A percentile compares a stretch with the other conserved stretches of the same genome.
These are phyloP conservation scores for Hemileia vastatrix DNA, from an alignment of 1,284 basidiomycete species.

Conservation along the genomic window DNA sequence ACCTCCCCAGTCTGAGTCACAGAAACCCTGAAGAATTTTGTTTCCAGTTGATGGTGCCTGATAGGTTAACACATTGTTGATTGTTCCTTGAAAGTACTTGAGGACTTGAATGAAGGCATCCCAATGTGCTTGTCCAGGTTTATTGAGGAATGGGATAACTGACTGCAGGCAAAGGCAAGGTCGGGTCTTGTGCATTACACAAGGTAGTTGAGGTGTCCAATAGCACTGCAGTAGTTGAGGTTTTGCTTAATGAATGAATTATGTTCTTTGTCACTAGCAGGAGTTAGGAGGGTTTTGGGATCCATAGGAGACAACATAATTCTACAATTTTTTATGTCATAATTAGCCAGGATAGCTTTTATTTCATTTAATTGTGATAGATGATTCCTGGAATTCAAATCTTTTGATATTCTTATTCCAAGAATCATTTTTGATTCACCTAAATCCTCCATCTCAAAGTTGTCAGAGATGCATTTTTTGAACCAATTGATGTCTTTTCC, in stretches of 20 bases:
- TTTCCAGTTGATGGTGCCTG: background rate
- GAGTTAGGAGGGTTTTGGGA: background rate
- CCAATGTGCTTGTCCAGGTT: background rate
- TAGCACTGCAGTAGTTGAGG: background rate
- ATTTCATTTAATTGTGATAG: too few relatives aligned
- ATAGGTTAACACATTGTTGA: too few relatives aligned
- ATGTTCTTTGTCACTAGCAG: background rate
- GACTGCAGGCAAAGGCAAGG: background rate
- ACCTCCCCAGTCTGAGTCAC: background rate
- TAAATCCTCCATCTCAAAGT: too few relatives aligned
- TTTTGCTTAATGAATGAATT: background rate
- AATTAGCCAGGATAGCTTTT: too few relatives aligned
- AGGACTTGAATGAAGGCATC: background rate
- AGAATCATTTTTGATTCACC: too few relatives aligned
- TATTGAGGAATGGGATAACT: background rate
- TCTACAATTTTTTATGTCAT: too few relatives aligned
- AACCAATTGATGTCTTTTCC: too few relatives aligned
- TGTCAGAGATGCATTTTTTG: too few relatives aligned
- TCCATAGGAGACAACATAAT: background rate
- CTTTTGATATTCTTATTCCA: too few relatives aligned
- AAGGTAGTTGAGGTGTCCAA: background rate
- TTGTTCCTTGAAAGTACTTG: background rate
- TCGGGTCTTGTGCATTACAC: background rate
- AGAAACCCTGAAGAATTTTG: too few relatives aligned
- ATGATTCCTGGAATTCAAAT: too few relatives aligned